Percentiles rank a stretch among this genome's conserved stretches.
Evolutionary conservation across 345 rosid species (phyloP).

Genomic region (Boechera divaricarpa): DNA sequence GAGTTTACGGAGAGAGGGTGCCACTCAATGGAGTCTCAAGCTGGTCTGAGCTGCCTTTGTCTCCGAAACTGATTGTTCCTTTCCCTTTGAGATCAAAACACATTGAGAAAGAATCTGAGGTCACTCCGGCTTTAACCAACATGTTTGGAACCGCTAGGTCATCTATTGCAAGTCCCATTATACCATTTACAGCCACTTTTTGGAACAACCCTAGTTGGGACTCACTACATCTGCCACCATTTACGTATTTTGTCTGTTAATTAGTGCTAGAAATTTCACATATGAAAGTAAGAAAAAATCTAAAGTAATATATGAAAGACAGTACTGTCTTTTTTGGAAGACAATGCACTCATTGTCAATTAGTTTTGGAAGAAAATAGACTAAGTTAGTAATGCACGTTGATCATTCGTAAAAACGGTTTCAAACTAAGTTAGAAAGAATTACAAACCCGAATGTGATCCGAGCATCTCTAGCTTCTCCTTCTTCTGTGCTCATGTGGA

Average conservation of each 20-base stretch:
- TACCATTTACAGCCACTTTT: slow-evolving; percentile 80
- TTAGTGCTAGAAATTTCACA: background rate
- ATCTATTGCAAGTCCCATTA: slow-evolving; percentile 84
- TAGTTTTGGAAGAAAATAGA: background rate
- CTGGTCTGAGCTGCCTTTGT: slow-evolving; percentile 82
- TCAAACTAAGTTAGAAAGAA: slow-evolving; percentile 13
- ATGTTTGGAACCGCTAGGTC: slow-evolving; percentile 80
- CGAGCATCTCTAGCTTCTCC: slow-evolving; percentile 52
- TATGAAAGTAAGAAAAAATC: background rate
- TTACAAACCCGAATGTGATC: slow-evolving; percentile 68
- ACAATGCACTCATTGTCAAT: background rate
- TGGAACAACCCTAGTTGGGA: slow-evolving; percentile 77
- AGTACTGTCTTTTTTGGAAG: too few relatives aligned
- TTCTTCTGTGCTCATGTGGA: slow-evolving; percentile 64
- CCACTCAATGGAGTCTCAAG: slow-evolving; percentile 76
- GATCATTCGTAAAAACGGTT: background rate
- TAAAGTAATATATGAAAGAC: background rate
- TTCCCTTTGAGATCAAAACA: slow-evolving; percentile 71
- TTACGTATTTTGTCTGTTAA: background rate
- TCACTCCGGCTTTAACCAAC: slow-evolving; percentile 65
- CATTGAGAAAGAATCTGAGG: slow-evolving; percentile 88
- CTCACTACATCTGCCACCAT: slow-evolving; percentile 74
- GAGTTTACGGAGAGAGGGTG: slow-evolving; percentile 54
- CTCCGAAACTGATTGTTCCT: slow-evolving; percentile 95
- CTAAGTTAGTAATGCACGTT: background rate